Conservation (phyloP, 148 eudicot species). For the Cornus kousa region DNA sequence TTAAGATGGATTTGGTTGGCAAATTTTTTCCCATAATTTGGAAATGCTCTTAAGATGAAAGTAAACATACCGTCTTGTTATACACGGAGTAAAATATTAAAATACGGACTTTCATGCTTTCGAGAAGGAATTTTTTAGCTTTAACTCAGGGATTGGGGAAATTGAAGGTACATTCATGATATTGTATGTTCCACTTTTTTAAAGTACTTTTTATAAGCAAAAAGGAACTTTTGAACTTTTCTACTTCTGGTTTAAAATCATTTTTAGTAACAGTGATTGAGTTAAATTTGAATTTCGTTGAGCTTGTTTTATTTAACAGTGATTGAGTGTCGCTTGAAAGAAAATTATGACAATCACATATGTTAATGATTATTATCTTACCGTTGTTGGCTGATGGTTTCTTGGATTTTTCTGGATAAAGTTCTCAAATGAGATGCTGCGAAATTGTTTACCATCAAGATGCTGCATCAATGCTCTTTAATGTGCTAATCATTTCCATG, state of each 20-base stretch:
- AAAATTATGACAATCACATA: background rate
- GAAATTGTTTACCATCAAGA: background rate
- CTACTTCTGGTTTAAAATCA: background rate
- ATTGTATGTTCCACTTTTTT: background rate
- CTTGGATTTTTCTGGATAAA: conserved; percentile 1
- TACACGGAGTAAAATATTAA: background rate
- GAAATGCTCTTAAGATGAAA: background rate
- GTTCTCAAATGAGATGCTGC: background rate
- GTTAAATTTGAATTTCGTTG: too few relatives aligned
- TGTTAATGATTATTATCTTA: background rate
- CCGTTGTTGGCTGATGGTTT: background rate
- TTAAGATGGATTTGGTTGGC: background rate
- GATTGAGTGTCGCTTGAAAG: too few relatives aligned
- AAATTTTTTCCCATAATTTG: background rate
- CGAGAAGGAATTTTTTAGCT: background rate
- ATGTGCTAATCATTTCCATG: conserved; percentile 15
- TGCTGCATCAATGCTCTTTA: background rate
- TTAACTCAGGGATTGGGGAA: background rate
- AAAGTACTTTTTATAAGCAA: background rate
- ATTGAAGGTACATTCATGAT: background rate
- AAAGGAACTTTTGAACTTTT: too few relatives aligned
- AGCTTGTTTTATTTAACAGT: too few relatives aligned
- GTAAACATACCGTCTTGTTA: too few relatives aligned
- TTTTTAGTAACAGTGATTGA: too few relatives aligned
- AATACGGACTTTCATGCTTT: background rate